Evolutionary conservation across 768 basidiomycete species (phyloP), one percentile per base, ranked within the genome.

Genomic region (Pisolithus microcarpus): DNA sequence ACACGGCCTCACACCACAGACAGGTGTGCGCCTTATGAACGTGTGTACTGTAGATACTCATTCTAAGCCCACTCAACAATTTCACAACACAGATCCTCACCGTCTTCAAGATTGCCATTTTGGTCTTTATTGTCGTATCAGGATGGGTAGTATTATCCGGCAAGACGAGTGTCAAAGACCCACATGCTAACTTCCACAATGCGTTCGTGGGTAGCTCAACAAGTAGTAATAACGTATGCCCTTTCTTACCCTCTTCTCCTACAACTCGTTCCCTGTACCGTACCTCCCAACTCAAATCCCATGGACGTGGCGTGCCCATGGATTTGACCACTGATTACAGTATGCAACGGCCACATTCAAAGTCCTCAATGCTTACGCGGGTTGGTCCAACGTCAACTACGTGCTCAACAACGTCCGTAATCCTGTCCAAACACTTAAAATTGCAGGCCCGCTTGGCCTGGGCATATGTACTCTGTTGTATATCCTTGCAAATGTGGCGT

Each of bases 71-170:
- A n/a, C 24, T 9, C 19, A 15, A 4, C 2, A 16, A 19, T 31
- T 4, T 39, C 15, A 8, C 7, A 23, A 2, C 21, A 16, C 31
- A 80, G 80, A 59, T 63, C 16, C 63, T 82, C 37, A 71, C 77
- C 31, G 52, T 78, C 23, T 79, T 81, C 70, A 82, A 82, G 59
- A 74, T 77, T 5, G 48, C 69, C 13, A 76, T 82, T 44, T 67
- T 83, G 0, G 23, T 77, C n/a, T 73, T 82, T 52, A 64, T 85
- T 40, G 75, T 80, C 1, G 62, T 82, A 38, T 75, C 79, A 4
- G 80, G 81, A 3, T 77, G 80, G 69, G 78, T 78, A 21, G 84
- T 84, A 8, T 72, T 85, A 10, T 74, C 75, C 4, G 83, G 81
- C 1, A 68, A 73, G 48, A 82, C 80, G 2, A 70, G 69, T 7